Evolutionary conservation across 352 stramenopile species (phyloP).

Genomic region (Phytophthora sojae): DNA sequence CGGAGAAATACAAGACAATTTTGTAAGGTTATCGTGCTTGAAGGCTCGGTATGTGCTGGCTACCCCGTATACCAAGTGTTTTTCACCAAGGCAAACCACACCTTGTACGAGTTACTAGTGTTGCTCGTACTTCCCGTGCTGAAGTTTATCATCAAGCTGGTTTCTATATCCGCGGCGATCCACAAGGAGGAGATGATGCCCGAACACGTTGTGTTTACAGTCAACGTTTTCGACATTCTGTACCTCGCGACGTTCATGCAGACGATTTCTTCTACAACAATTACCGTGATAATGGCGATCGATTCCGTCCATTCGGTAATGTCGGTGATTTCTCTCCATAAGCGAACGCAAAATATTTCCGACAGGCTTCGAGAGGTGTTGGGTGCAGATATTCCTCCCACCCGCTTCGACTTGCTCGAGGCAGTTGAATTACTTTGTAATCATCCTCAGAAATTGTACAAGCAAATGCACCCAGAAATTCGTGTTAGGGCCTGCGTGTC

Average conservation of each 20-base stretch:
- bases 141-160: conserved; percentile 3
- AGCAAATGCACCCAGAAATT: too few relatives aligned
- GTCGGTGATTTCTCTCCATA: not conserved
- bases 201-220: conserved; percentile 8
- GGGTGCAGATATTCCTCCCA: too few relatives aligned
- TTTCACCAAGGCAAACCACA: conserved; percentile 1
- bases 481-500: too few relatives aligned
- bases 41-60: not conserved
- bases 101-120: conserved; percentile 9
- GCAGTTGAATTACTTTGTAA: too few relatives aligned
- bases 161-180: not conserved
- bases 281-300: not conserved
- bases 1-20: not conserved
- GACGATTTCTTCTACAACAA: not conserved
- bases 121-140: conserved; percentile 1
- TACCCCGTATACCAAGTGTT: conserved; percentile 17
- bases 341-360: not conserved
- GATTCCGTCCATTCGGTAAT: not conserved
- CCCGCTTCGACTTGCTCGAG: too few relatives aligned
- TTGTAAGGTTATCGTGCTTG: not conserved
- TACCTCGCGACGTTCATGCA: conserved; percentile 7
- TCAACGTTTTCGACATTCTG: conserved; percentile 6
- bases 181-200: conserved; percentile 18
- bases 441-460: too few relatives aligned
- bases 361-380: not conserved